phyloP scores from a whole-genome alignment of 1,284 basidiomycete species.

The Trichosporon inkin region DNA sequence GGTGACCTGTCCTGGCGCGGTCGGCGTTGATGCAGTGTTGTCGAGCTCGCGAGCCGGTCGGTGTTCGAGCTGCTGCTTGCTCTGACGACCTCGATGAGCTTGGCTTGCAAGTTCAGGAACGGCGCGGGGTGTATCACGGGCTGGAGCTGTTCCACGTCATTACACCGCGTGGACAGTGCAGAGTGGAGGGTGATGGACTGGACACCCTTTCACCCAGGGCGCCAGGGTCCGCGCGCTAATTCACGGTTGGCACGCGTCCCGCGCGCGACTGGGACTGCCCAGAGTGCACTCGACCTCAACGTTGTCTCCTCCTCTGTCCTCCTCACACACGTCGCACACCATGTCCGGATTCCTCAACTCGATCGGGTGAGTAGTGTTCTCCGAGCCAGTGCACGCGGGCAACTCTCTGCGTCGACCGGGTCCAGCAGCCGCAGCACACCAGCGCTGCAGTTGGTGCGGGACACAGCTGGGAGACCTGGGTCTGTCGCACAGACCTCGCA shows the following conservation, averaged over 20 bases:
- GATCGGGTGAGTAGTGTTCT: constrained; percentile 41
- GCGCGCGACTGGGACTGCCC: background rate
- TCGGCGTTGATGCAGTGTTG: background rate
- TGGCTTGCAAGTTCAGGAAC: constrained; percentile 6
- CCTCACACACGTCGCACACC: background rate
- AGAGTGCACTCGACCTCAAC: background rate
- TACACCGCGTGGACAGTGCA: background rate
- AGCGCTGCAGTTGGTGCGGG: too few species aligned
- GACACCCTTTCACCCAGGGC: background rate
- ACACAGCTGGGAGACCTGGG: too few species aligned
- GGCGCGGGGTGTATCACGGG: background rate
- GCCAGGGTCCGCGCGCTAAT: background rate
- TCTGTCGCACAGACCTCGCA: background rate
- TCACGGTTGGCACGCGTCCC: constrained; percentile 7
- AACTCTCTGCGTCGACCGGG: background rate
- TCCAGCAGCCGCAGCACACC: background rate
- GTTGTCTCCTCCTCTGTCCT: background rate
- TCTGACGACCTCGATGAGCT: constrained; percentile 1
- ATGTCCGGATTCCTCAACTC: constrained; percentile 50
- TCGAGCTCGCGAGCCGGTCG: background rate
- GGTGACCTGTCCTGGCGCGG: background rate
- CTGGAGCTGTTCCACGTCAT: background rate
- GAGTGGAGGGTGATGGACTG: background rate
- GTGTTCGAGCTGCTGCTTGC: background rate
- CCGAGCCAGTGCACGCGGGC: background rate